Evolutionary conservation across 257 asterid genomes (phyloP).

Genomic region (Solanum okadae): DNA sequence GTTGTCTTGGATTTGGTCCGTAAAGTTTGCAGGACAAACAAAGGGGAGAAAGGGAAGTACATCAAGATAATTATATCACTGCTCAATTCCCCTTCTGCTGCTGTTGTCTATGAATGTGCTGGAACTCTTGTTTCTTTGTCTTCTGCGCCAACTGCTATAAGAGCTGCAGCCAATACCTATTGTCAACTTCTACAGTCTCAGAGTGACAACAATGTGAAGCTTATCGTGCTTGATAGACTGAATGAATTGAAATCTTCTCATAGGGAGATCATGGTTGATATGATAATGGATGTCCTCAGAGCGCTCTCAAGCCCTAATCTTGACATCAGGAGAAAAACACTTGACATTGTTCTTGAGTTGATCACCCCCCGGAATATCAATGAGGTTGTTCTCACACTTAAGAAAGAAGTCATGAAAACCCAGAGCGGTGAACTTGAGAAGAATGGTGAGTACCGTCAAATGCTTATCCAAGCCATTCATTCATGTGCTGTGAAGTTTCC

Average conservation of each 20-base stretch:
- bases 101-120: constrained; percentile 85
- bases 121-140: constrained; percentile 92
- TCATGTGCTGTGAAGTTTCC: constrained; percentile 93
- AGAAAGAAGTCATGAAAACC: constrained; percentile 95
- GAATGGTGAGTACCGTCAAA: constrained; percentile 87
- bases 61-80: constrained; percentile 79
- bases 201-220: constrained; percentile 90
- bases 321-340: constrained; percentile 80
- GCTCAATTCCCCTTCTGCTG: constrained; percentile 79
- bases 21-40: constrained; percentile 87
- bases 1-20: constrained; percentile 82
- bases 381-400: constrained; percentile 83
- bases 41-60: constrained; percentile 84
- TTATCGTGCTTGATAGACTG: constrained; percentile 78
- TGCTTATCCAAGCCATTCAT: constrained; percentile 97
- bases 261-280: constrained; percentile 71
- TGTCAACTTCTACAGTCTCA: constrained; percentile 89
- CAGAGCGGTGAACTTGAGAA: constrained; percentile 89
- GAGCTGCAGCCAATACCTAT: constrained; percentile 91
- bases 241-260: constrained; percentile 75
- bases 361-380: constrained; percentile 77
- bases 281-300: constrained; percentile 92
- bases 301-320: constrained; percentile 88
- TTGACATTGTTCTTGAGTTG: constrained; percentile 89
- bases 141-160: constrained; percentile 88